Base-by-base conservation (phyloP, 257 asterid genomes). In the Solanum piurae region DNA sequence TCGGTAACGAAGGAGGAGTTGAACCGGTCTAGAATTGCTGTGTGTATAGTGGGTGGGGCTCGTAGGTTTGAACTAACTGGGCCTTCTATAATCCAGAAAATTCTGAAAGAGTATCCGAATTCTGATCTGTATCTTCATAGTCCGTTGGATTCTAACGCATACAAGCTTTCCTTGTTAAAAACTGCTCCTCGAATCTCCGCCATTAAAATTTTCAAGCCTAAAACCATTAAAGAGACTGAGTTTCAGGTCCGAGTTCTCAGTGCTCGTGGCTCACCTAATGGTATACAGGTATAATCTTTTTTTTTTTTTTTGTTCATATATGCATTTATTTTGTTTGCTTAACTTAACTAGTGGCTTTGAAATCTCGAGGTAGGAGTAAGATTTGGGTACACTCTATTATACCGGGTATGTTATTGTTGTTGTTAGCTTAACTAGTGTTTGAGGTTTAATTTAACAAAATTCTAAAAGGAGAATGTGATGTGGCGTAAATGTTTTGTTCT, bases 41-140 rank as follows among this genome's bases (percentile, higher is more conserved):
- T 97, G 9, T 97, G 99, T 84, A 90, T 97, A 92, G 99, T 97
- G 33, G 99, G 99, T 29, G 99, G 99, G 83, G 99, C 99, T 62
- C 91, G 99, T 76, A 93, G 99, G 34, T 97, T 97, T 89, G 99
- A 97, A 91, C 95, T 97, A 36, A 94, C 99, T 16, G 99, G 99
- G 2, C 98, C 99, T 18, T 97, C 99, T 84, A 95, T 97, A 25
- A 64, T 97, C 7, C 92, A 92, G 23, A 93, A 91, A 89, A 89
- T 97, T 87, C 95, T 97, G 16, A 83, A 89, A 1, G 95, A 91
- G 10, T 94, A 95, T 89, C 89, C 87, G 0, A 93, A 94, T 46
- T 91, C 99, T 42, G 98, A 97, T 92, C 95, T 97, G 14, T 97
- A 92, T 20, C 90, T 97, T 49, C 98, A 95, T 44, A 92, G 94